A percentile compares a stretch with the other conserved stretches of the same genome.
phyloP scores from a whole-genome alignment of 2,329 filamentous ascomycete genomes.

The Metarhizium robertsii region DNA sequence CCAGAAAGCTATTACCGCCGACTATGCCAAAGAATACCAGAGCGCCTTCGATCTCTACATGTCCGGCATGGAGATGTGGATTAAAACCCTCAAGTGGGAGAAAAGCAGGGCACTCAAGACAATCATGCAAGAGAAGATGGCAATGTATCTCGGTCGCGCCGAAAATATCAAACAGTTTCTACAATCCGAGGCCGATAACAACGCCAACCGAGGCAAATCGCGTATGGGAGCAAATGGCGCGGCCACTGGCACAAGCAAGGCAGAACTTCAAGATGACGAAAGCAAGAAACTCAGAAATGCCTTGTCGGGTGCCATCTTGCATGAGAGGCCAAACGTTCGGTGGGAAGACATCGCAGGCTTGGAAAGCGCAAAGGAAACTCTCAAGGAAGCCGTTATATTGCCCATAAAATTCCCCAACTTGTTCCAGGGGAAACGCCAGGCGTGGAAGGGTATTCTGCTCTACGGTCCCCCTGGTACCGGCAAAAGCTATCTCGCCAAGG shows the following conservation, averaged over 20 bases:
- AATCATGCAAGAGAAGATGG: constrained; percentile 91
- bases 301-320: constrained; percentile 81
- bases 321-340: constrained; percentile 90
- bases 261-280: constrained; percentile 75
- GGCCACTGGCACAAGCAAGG: constrained; percentile 48
- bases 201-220: constrained; percentile 52
- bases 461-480: constrained; percentile 95
- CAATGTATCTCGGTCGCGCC: constrained; percentile 95
- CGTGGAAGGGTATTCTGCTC: constrained; percentile 95
- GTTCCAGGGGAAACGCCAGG: constrained; percentile 91
- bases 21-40: constrained; percentile 93
- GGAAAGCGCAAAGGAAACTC: constrained; percentile 86
- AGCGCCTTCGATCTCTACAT: constrained; percentile 97
- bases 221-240: constrained; percentile 62
- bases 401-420: constrained; percentile 98
- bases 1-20: constrained; percentile 93
- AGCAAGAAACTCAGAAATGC: constrained; percentile 91
- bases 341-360: constrained; percentile 98
- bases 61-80: constrained; percentile 91
- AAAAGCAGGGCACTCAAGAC: constrained; percentile 97
- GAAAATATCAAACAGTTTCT: constrained; percentile 96
- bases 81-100: constrained; percentile 98
- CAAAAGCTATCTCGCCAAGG: constrained; percentile 96
- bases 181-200: constrained; percentile 64
- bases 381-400: constrained; percentile 95